Base-by-base conservation (phyloP, 2,329 filamentous ascomycete species). In the Scedosporium aurantiacum region DNA sequence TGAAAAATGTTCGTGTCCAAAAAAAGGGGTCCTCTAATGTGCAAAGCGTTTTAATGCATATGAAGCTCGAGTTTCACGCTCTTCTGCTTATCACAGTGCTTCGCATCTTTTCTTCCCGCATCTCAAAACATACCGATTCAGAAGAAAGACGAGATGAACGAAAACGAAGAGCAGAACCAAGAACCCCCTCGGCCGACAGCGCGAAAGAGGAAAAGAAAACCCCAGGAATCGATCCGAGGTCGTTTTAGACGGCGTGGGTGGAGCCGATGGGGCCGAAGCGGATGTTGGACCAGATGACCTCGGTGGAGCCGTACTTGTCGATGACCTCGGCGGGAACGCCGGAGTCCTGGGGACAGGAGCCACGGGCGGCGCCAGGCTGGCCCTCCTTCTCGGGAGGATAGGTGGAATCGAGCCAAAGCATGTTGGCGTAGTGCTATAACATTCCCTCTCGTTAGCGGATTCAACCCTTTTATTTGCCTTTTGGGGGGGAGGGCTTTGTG, bases 371-470 rank as follows among this genome's bases (percentile, higher is more conserved):
- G 23, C 69, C 68, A 25, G 67, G 67, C 61, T 65, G 58, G 61
- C 66, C 65, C 25, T 58, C 58, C 64, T 67, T 66, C 62, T 67
- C 68, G 16, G 63, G 65, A 28, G 86, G 86, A 76, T 82, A 87
- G 70, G 76, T 81, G 63, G 81, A 82, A 76, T 90, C 87, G 67
- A 91, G 81, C 88, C 88, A 90, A 68, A 87, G 80, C 86, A 90
- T 90, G 74, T 86, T 80, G 68, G 82, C 75, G 63, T 81, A 73
- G 73, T 88, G 81, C 65, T 65, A 28, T n/a, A 32, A 8, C 28
- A 32, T 32, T 6, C 28, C 28, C 16, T n/a, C 18, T 47, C 43
- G 43, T 47, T 58, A 52, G 12, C 55, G 40, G 27, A 16, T 28
- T 3, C 40, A 10, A 18, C n/a, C 16, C 6, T 16, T 8, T 18